Evolutionary conservation across 495 filamentous ascomycete genomes (phyloP).

Genomic region (Trichoderma asperelloides): DNA sequence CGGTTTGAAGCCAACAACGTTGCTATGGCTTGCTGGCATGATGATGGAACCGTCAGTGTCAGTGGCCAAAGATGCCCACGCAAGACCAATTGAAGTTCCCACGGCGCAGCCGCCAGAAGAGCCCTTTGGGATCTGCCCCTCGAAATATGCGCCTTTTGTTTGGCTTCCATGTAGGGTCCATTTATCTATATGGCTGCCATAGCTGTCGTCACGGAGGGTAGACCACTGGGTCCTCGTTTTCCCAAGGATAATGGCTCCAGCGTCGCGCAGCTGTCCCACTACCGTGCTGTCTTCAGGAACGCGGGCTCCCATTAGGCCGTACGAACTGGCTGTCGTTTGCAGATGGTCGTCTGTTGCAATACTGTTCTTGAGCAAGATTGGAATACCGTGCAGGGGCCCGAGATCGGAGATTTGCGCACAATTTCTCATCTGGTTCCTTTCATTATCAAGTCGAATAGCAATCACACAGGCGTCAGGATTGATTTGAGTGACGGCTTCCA

Average conservation of each 20-base stretch:
- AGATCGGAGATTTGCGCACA: not conserved
- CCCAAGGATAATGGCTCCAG: slow-evolving; percentile 39
- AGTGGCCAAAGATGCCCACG: slow-evolving; percentile 19
- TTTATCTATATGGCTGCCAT: slow-evolving; percentile 16
- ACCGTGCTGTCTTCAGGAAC: slow-evolving; percentile 33
- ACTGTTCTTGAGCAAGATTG: slow-evolving; percentile 31
- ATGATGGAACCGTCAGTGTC: slow-evolving; percentile 32
- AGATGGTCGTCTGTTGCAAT: slow-evolving; percentile 23
- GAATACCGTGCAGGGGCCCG: slow-evolving; percentile 25
- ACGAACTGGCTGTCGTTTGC: slow-evolving; percentile 40
- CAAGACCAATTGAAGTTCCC: slow-evolving; percentile 23
- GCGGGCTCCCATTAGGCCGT: slow-evolving; percentile 36
- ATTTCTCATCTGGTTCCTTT: slow-evolving; percentile 13
- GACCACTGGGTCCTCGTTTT: slow-evolving; percentile 34
- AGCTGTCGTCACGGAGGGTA: slow-evolving; percentile 26
- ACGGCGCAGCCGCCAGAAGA: slow-evolving; percentile 27
- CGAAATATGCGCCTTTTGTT: slow-evolving; percentile 26
- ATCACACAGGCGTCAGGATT: slow-evolving; percentile 38
- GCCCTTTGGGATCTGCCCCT: slow-evolving; percentile 21
- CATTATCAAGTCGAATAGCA: slow-evolving; percentile 23
- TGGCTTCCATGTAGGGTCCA: slow-evolving; percentile 35
- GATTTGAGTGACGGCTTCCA: slow-evolving; percentile 33
- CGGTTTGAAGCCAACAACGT: slow-evolving; percentile 53
- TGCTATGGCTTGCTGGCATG: slow-evolving; percentile 31
- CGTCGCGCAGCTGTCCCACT: slow-evolving; percentile 33